These are phyloP conservation scores for Phylloporus scabripes DNA, from an alignment of 768 basidiomycete species.

Conservation along the genomic window DNA sequence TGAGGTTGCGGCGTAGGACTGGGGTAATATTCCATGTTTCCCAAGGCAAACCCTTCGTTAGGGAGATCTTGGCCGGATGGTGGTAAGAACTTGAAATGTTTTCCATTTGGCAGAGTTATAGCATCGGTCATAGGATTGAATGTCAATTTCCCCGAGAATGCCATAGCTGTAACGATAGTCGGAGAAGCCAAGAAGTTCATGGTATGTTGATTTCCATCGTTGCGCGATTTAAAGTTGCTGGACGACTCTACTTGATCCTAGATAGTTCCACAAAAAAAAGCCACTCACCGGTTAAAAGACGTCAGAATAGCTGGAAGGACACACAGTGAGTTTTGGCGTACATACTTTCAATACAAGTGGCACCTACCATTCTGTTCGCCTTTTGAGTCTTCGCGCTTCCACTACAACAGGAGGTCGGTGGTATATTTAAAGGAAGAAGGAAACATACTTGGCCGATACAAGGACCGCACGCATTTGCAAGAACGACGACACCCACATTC, in stretches of 20 bases:
- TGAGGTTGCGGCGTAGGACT: conserved; percentile 64
- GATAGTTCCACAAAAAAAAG: neutral
- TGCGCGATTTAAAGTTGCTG: conserved; percentile 87
- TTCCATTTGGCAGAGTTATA: conserved; percentile 60
- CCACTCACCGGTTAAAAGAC: conserved; percentile 83
- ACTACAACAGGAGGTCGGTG: conserved; percentile 39
- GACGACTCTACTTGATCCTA: conserved; percentile 2
- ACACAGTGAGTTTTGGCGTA: conserved; percentile 1
- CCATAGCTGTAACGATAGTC: conserved; percentile 95
- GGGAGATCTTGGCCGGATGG: conserved; percentile 87
- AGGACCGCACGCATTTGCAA: conserved; percentile 98
- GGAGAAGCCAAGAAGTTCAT: conserved; percentile 99
- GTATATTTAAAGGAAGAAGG: neutral
- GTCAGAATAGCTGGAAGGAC: conserved; percentile 75
- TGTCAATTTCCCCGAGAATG: conserved; percentile 87
- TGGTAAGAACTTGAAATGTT: conserved; percentile 76
- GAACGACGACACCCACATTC: conserved; percentile 87
- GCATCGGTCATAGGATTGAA: conserved; percentile 91
- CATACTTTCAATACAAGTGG: neutral
- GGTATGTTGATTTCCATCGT: conserved; percentile 90
- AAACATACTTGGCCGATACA: conserved; percentile 86
- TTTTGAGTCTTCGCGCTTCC: conserved; percentile 88
- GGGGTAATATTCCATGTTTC: conserved; percentile 74
- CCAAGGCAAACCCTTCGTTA: conserved; percentile 70
- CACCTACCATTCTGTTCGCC: conserved; percentile 83